Evolutionary conservation across 768 basidiomycete genomes (phyloP).

Genomic region (Gymnopilus dilepis): DNA sequence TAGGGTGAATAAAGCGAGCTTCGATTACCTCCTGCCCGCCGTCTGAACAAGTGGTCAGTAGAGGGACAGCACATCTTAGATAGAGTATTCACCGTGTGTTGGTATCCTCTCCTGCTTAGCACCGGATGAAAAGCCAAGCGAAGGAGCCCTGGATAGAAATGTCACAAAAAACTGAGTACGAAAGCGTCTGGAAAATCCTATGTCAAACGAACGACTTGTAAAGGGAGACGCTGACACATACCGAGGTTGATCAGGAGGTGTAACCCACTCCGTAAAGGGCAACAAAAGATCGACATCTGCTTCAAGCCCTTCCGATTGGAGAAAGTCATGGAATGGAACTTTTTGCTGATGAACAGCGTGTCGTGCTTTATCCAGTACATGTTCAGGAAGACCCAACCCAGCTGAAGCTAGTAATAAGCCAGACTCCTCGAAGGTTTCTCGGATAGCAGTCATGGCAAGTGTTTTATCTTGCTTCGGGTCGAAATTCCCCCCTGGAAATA

Average conservation of each 20-base stretch:
- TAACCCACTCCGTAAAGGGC: conserved; percentile 81
- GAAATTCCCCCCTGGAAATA: conserved; percentile 78
- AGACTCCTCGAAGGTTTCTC: conserved; percentile 81
- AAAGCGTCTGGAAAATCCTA: conserved; percentile 62
- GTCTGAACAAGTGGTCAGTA: conserved; percentile 38
- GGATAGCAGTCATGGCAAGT: conserved; percentile 65
- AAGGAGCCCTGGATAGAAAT: conserved; percentile 54
- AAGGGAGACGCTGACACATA: conserved; percentile 29
- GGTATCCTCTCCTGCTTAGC: conserved; percentile 62
- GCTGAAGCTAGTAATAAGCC: conserved; percentile 66
- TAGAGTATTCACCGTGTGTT: conserved; percentile 49
- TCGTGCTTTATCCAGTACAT: conserved; percentile 57
- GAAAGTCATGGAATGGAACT: conserved; percentile 56
- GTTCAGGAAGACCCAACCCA: conserved; percentile 34
- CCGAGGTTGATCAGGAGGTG: conserved; percentile 61
- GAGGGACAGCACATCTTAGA: neutral
- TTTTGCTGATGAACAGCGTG: conserved; percentile 58
- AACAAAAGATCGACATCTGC: conserved; percentile 53
- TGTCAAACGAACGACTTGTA: neutral
- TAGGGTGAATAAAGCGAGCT: conserved; percentile 68
- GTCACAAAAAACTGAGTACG: conserved; percentile 72
- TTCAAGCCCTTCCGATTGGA: conserved; percentile 47
- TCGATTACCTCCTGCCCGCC: conserved; percentile 73
- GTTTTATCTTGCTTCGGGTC: conserved; percentile 65
- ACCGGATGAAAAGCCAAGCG: conserved; percentile 58